Base-by-base conservation (phyloP, 345 rosid species). In the Passiflora organensis region DNA sequence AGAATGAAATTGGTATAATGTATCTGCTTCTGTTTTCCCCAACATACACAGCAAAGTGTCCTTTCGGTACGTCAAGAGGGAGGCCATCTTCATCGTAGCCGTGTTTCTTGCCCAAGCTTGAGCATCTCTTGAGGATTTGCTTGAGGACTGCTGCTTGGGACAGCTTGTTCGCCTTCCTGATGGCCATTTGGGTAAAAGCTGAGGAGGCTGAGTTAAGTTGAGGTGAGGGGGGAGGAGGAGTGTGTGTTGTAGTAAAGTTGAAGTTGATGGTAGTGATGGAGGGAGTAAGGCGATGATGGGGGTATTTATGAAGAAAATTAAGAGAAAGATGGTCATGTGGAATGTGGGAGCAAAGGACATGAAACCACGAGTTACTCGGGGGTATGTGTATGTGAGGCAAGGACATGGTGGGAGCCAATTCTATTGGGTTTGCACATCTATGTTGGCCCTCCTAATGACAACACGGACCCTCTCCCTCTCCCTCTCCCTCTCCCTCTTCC, bases 31-130 rank as follows among this genome's bases (percentile, higher is more conserved):
- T 70, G 66, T 81, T 81, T 63, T 82, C 77, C 1, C 99, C 96
- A 32, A 93, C 96, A 42, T 93, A 93, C 43, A 89, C 94, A 1
- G 87, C 86, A 43, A 93, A 93, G 68, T 93, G 96, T 4, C 99
- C 99, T 65, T 84, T 93, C 4, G 99, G 99, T 32, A 93, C 99
- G 55, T 93, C 96, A 21, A 84, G 67, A 5, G 94, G 96, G 15
- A 73, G 69, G 13, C 73, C 84, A 18, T 73, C 74, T 15, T 53
- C 56, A 23, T 63, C 65, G 37, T 58, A 51, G 13, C 68, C 62
- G 16, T 69, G 47, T 66, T 84, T 84, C 73, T 80, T 87, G 12
- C 88, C 95, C 19, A 87, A 68, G 72, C 91, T 84, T 0, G 95
- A 87, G 43, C 95, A 87, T 25, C 89, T 72, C 69, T 77, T 84